Base-by-base conservation (phyloP, 1,284 basidiomycete species). In the Taiwanofungus camphoratus region DNA sequence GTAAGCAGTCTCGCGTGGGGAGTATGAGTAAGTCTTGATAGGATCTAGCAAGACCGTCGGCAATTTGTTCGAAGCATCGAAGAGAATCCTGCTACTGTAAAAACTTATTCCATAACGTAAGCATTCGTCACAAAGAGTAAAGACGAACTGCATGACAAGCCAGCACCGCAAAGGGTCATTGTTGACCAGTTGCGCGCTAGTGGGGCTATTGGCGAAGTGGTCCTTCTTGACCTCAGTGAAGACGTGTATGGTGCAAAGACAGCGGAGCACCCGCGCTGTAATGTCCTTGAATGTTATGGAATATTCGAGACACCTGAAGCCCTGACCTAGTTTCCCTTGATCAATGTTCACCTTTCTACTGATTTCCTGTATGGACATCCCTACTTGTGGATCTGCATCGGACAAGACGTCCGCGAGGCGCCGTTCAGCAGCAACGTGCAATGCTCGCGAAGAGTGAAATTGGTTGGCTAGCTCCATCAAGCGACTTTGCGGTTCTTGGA, bases 361-460 rank as follows among this genome's bases (percentile, higher is more conserved):
- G 15, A 51, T 43, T 2, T 36, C 34, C 31, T 46, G 13, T 21
- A 50, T 31, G 18, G 36, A 22, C 24, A 49, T 19, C 15, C 50
- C 51, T 7, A 44, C 32, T 22, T 32, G 21, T 3, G 40, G 41
- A 24, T 46, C 48, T 2, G 31, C 44, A 13, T 44, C 29, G 12
- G 36, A 44, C 11, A 55, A 34, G 16, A 54, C 32, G 20, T 54
- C 50, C 5, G 52, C 40, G 27, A 54, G 40, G 15, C 44, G 42
- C 2, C 31, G 35, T 34, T 54, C 48, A 7, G 35, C 46, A 2
- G 45, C 52, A 36, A 52, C 42, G 27, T 50, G 48, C 41, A 52
- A 15, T 4, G 52, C 52, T 4, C 52, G 34, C 8, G 52, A 40
- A 36, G 42, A 36, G 39, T 49, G 45, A 36, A 42, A 49, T 22